phyloP scores from a whole-genome alignment of 176 grass and related monocot species.

The Aechmea fasciata region DNA sequence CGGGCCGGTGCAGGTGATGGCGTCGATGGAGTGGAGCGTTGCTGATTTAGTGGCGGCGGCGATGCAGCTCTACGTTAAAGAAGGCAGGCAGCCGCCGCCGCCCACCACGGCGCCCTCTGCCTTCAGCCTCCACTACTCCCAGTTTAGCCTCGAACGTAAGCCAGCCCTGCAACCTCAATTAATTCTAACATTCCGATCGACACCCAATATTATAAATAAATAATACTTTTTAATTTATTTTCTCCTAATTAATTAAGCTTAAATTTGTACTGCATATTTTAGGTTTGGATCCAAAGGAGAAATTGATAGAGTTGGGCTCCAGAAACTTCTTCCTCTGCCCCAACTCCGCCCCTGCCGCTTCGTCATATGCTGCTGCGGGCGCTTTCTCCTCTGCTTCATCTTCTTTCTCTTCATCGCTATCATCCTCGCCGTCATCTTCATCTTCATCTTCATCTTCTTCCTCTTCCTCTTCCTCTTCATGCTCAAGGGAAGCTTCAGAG shows the following conservation, averaged over 20 bases:
- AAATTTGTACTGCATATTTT: background rate
- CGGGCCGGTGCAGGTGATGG: constrained; percentile 89
- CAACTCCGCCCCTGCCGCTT: constrained; percentile 14
- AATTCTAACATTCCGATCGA: background rate
- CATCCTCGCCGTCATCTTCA: background rate
- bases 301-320: constrained; percentile 61
- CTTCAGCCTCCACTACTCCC: constrained; percentile 79
- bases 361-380: constrained; percentile 10
- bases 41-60: constrained; percentile 51
- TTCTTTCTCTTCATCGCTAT: background rate
- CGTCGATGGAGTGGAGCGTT: constrained; percentile 63
- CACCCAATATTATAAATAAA: background rate
- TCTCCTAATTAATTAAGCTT: background rate
- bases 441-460: constrained; percentile 21
- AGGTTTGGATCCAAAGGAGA: constrained; percentile 65
- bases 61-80: constrained; percentile 61
- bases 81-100: constrained; percentile 49
- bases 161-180: constrained; percentile 10
- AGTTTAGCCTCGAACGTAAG: constrained; percentile 90
- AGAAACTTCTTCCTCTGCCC: constrained; percentile 93
- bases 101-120: constrained; percentile 29
- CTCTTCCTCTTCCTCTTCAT: background rate
- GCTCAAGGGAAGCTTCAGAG: constrained; percentile 16
- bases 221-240: background rate
- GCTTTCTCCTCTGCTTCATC: constrained; percentile 18